Conservation (phyloP, 805 yeast genomes). For the Kodamaea leandrae region DNA sequence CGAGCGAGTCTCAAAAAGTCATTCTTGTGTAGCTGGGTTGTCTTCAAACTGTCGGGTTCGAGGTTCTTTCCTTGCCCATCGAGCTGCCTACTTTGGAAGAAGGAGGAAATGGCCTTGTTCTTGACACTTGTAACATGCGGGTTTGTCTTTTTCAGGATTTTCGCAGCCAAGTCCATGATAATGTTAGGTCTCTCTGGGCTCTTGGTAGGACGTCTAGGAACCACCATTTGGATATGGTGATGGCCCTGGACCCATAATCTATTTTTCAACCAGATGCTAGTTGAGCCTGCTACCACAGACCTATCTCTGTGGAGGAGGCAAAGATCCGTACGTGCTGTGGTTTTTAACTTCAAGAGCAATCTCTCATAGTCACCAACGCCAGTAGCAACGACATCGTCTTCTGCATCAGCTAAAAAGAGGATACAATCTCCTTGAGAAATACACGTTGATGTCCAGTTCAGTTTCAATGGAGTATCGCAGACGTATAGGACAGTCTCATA, state of each 20-base stretch:
- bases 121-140: conserved; percentile 22
- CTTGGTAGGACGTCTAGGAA: conserved; percentile 15
- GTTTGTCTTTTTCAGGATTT: conserved; percentile 30
- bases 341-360: conserved; percentile 66
- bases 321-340: conserved; percentile 85
- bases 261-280: conserved; percentile 78
- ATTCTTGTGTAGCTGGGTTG: conserved; percentile 62
- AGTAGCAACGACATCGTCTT: conserved; percentile 52
- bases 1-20: conserved; percentile 91
- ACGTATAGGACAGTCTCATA: conserved; percentile 87
- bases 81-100: conserved; percentile 33
- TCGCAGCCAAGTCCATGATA: conserved; percentile 36
- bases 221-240: conserved; percentile 80
- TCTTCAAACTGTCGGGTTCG: conserved; percentile 21
- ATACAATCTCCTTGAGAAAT: conserved; percentile 94
- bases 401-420: conserved; percentile 83
- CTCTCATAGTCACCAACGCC: conserved; percentile 84
- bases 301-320: conserved; percentile 81
- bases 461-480: conserved; percentile 78
- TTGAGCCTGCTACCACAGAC: conserved; percentile 79
- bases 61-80: conserved; percentile 24
- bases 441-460: conserved; percentile 90
- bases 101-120: conserved; percentile 4
- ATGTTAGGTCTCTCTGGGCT: conserved; percentile 11
- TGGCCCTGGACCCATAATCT: conserved; percentile 91